Base-by-base conservation (phyloP, 768 basidiomycete species). In the Paxillus ammoniavirescens region DNA sequence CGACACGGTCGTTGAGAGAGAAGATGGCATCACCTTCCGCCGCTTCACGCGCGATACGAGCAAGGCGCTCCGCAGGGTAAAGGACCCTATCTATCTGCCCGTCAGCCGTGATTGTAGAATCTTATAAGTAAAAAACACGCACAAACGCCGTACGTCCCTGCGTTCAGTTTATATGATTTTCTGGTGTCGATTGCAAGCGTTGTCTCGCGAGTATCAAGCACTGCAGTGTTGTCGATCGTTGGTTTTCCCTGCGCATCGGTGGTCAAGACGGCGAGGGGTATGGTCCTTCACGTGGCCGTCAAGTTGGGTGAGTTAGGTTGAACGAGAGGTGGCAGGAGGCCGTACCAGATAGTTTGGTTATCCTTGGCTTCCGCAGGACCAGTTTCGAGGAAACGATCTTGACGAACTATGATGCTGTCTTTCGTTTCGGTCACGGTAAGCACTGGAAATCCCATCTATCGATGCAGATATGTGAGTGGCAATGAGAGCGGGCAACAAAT, bases 301-400 rank as follows among this genome's bases (percentile, higher is more conserved):
- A n/a, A 13, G n/a, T 23, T 61, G 30, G 37, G 7, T 48, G 23
- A 54, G 31, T 8, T 30, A 13, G 15, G 35, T 46, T 14, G 17
- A n/a, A 42, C 42, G 21, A 23, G 17, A 50, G 14, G 37, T 15
- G 21, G 26, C 26, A 49, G 17, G 28, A 30, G 43, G 14, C 47
- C 57, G 67, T 57, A 88, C 95, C 95, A 98, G 54, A 91, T 77
- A 2, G 91, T 95, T 68, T 92, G 76, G 61, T 97, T 93, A 54
- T 97, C 91, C 65, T 91, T 82, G 9, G 82, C 81, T 62, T 86
- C 82, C 8, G 83, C 84, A 56, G 79, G 80, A 0, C 93, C 95
- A 0, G 87, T 89, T 65, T 91, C 88, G 44, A 98, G 75, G 80
- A 97, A 98, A 17, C 97, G 81, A 66, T 97, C 91, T 72, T 98